Conservation (phyloP, 1,284 basidiomycete species). For the Phellopilus nigrolimitatus region DNA sequence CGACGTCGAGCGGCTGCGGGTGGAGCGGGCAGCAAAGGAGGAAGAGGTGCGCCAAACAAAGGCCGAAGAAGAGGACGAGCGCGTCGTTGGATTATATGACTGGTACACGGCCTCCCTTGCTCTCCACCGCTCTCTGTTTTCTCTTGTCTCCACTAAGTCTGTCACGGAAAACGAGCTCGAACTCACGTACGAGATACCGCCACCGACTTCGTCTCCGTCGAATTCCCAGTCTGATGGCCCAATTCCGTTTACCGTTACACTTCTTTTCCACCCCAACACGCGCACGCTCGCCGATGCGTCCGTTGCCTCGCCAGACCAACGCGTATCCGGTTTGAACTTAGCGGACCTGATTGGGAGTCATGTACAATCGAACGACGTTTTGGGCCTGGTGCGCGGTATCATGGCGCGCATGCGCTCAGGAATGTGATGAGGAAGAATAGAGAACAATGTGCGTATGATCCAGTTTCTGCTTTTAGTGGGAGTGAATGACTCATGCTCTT, state of each 20-base stretch:
- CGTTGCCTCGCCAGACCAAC: conserved; percentile 41
- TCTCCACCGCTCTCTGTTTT: conserved; percentile 58
- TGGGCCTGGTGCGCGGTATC: conserved; percentile 65
- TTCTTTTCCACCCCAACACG: conserved; percentile 68
- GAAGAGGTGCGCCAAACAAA: conserved; percentile 56
- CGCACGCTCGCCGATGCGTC: conserved; percentile 54
- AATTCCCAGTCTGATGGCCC: conserved; percentile 21
- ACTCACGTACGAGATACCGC: conserved; percentile 47
- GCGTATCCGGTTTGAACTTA: conserved; percentile 45
- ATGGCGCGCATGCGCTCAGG: conserved; percentile 39
- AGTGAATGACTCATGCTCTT: too few relatives aligned
- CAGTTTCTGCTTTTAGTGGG: too few relatives aligned
- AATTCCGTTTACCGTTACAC: conserved; percentile 35
- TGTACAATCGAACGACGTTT: conserved; percentile 63
- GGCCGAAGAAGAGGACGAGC: conserved; percentile 61
- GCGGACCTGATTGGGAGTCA: conserved; percentile 59
- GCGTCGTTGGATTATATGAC: conserved; percentile 59
- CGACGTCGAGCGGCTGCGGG: conserved; percentile 58
- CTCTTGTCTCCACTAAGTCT: conserved; percentile 53
- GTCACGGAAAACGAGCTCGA: conserved; percentile 71
- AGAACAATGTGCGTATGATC: too few relatives aligned
- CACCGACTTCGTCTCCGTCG: conserved; percentile 38
- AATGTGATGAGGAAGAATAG: too few relatives aligned
- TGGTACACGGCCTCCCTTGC: conserved; percentile 66
- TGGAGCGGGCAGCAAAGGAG: conserved; percentile 66